These are phyloP conservation scores for Phytophthora foliorum DNA, from an alignment of 352 stramenopile species.

Conservation along the genomic window DNA sequence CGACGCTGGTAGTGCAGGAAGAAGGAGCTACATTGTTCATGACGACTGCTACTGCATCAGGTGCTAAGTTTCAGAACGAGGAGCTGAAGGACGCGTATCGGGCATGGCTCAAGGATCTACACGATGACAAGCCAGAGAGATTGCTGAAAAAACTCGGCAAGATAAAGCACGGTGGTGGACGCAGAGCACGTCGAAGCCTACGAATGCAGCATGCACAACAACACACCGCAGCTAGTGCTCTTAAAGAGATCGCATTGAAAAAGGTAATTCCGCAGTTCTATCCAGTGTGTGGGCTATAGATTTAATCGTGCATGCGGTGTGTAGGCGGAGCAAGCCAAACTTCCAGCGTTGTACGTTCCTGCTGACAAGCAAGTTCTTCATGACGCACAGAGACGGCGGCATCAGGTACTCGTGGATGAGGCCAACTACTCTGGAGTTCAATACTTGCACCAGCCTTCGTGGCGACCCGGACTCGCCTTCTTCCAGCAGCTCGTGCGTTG, in stretches of 20 bases:
- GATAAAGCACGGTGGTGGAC: conserved; percentile 26
- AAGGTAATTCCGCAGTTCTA: conserved; percentile 19
- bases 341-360: conserved; percentile 22
- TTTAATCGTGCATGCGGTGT: background rate
- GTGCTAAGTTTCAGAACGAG: conserved; percentile 31
- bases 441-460: conserved; percentile 41
- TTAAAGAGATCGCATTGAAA: conserved; percentile 47
- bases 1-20: background rate
- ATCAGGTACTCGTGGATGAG: conserved; percentile 49
- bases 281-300: background rate
- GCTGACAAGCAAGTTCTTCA: conserved; percentile 23
- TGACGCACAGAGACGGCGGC: conserved; percentile 36
- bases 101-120: conserved; percentile 52
- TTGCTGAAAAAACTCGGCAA: conserved; percentile 41
- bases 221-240: conserved; percentile 58
- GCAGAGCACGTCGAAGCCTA: conserved; percentile 11
- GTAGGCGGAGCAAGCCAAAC: conserved; percentile 16
- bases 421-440: conserved; percentile 48
- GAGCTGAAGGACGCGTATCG: conserved; percentile 53
- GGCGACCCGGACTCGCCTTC: conserved; percentile 58
- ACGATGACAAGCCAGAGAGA: conserved; percentile 52
- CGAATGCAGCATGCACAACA: conserved; percentile 46
- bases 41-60: conserved; percentile 2
- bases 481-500: conserved; percentile 50
- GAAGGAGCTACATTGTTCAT: conserved; percentile 9